Percentiles rank a stretch among this genome's conserved stretches.
Evolutionary conservation across 257 asterid genomes (phyloP).

Genomic region (Fraxinus cuspidata): DNA sequence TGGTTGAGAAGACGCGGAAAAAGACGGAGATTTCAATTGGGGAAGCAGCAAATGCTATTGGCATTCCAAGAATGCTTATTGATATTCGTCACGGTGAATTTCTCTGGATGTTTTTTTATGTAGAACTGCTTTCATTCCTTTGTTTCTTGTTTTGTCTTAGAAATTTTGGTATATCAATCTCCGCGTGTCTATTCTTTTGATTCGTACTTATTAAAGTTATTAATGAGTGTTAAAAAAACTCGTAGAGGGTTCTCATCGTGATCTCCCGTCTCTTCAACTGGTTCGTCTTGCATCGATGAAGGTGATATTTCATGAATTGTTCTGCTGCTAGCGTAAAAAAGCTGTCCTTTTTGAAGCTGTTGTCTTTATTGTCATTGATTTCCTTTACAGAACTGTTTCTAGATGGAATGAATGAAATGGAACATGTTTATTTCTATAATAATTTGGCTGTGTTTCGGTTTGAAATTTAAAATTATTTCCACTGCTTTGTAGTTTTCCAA

Average conservation of each 20-base stretch:
- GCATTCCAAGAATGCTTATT: conserved; percentile 83
- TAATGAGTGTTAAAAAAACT: conserved; percentile 27
- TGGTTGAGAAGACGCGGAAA: conserved; percentile 80
- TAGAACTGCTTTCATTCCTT: background rate
- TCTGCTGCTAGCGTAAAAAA: conserved; percentile 2
- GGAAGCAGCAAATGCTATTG: conserved; percentile 79
- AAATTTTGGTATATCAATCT: background rate
- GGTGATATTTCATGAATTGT: conserved; percentile 40
- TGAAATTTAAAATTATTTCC: no score
- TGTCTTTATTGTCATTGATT: background rate
- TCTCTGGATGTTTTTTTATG: conserved; percentile 17
- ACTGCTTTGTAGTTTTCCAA: background rate
- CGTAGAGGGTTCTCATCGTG: conserved; percentile 95
- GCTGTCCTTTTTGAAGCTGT: background rate
- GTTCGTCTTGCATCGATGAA: conserved; percentile 74
- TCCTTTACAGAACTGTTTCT: background rate
- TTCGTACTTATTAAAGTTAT: conserved; percentile 8
- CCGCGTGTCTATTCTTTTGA: background rate
- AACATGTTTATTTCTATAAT: background rate
- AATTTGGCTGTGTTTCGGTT: background rate
- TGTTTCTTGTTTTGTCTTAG: background rate
- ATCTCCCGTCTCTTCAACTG: conserved; percentile 79
- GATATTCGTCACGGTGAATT: conserved; percentile 89
- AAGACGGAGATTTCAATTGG: conserved; percentile 71
- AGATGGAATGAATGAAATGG: no score